Base-by-base conservation (phyloP, 768 basidiomycete genomes). In the Phanerodontia chrysosporium region DNA sequence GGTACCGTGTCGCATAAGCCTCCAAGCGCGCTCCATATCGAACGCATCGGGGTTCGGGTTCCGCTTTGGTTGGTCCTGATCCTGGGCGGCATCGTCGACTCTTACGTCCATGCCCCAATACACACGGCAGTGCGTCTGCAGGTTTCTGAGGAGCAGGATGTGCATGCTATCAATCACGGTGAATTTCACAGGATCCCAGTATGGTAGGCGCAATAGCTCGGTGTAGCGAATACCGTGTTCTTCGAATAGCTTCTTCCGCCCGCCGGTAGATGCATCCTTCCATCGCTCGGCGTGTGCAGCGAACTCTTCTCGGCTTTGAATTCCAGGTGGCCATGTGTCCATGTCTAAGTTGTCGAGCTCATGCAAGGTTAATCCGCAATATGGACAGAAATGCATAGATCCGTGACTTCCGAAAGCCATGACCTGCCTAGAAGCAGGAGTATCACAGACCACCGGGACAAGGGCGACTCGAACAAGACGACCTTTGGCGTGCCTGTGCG, bases 131-230 rank as follows among this genome's bases (percentile, higher is more conserved):
- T 79, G 76, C 22, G 71, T 66, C 22, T 68, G 62, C 3, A 75
- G 56, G 1, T 70, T 46, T 6, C 75, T 73, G 0, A 78, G 69
- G 39, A 73, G 70, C 0, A 79, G 64, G 18, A 67, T 71, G 60
- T 80, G 79, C 77, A 79, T 78, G 1, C 73, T 57, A 52, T 80
- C 76, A 10, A 78, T 62, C 0, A 75, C 62, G 4, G 70, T 49
- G 48, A 63, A 73, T 3, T 57, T 51, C 2, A 67, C 64, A 0
- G 71, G 70, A 58, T 78, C 70, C 71, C 76, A 79, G 58, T 80
- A 80, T 0, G 71, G 70, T 1, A 80, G 69, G 0, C 69, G 53
- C 13, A 73, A 60, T 1, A 80, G 49, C 21, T 68, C 60, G 0
- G 67, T 67, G 63, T 62, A 74, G 2, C 67, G 60, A 2, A 73